Conservation (phyloP, 257 asterid species). For the Nyctanthes arbortristis region DNA sequence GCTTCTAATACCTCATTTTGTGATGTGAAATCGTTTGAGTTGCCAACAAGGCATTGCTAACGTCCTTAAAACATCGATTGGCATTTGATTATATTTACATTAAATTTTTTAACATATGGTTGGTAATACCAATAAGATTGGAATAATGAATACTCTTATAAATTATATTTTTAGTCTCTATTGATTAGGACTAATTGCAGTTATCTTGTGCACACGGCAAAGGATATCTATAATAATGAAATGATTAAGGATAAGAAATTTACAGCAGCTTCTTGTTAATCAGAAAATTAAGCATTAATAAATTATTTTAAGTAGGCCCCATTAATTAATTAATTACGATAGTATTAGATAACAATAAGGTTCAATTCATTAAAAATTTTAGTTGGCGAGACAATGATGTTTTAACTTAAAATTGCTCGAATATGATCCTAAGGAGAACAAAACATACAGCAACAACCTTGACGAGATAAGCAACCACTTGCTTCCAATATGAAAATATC, state of each 20-base stretch:
- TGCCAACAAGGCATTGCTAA: no score
- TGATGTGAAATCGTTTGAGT: no score
- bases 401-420: constrained; percentile 25
- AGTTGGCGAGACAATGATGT: constrained; percentile 36
- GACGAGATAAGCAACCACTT: constrained; percentile 20
- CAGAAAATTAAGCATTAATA: background rate
- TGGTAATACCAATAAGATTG: background rate
- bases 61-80: no score
- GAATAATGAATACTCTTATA: background rate
- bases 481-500: no score
- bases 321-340: background rate
- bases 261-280: background rate
- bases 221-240: background rate
- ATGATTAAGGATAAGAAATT: background rate
- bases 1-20: no score
- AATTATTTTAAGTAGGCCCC: background rate
- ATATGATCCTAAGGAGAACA: constrained; percentile 2
- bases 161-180: background rate
- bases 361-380: background rate
- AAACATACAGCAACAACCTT: constrained; percentile 10
- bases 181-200: background rate
- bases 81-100: background rate
- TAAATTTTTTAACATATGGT: background rate
- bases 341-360: background rate
- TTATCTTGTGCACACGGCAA: background rate